phyloP scores from a whole-genome alignment of 495 filamentous ascomycete species.

The Lasiosphaeria ovina region DNA sequence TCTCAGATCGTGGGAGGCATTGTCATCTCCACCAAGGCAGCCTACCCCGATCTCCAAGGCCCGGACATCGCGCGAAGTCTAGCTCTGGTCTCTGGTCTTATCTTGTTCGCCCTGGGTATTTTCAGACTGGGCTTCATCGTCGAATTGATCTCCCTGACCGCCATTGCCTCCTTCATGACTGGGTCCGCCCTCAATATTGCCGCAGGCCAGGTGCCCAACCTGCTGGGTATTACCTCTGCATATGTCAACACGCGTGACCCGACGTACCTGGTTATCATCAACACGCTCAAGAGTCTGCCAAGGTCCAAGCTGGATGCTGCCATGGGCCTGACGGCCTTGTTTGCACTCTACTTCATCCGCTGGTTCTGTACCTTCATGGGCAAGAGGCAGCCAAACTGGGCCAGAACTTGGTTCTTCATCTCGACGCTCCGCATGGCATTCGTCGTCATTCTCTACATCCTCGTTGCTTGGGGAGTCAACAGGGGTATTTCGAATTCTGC shows the following conservation, averaged over 20 bases:
- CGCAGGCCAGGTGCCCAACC: conserved; percentile 47
- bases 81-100: conserved; percentile 45
- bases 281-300: conserved; percentile 48
- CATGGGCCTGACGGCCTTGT: conserved; percentile 50
- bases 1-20: conserved; percentile 84
- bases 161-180: conserved; percentile 55
- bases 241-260: conserved; percentile 48
- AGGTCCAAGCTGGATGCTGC: conserved; percentile 50
- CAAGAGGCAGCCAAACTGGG: conserved; percentile 35
- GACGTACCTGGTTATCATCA: conserved; percentile 52
- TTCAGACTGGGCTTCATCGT: conserved; percentile 50
- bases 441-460: conserved; percentile 44
- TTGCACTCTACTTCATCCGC: conserved; percentile 49
- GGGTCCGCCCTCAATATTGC: conserved; percentile 53
- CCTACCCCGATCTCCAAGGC: conserved; percentile 36
- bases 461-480: conserved; percentile 40
- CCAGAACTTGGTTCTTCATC: conserved; percentile 45
- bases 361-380: conserved; percentile 43
- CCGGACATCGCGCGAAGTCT: conserved; percentile 45
- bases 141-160: conserved; percentile 52
- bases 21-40: conserved; percentile 53
- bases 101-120: conserved; percentile 50
- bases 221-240: conserved; percentile 49
- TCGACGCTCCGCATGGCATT: conserved; percentile 46
- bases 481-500: conserved; percentile 23